Conservation (phyloP, 2,329 filamentous ascomycete species). For the Xylaria sp. region DNA sequence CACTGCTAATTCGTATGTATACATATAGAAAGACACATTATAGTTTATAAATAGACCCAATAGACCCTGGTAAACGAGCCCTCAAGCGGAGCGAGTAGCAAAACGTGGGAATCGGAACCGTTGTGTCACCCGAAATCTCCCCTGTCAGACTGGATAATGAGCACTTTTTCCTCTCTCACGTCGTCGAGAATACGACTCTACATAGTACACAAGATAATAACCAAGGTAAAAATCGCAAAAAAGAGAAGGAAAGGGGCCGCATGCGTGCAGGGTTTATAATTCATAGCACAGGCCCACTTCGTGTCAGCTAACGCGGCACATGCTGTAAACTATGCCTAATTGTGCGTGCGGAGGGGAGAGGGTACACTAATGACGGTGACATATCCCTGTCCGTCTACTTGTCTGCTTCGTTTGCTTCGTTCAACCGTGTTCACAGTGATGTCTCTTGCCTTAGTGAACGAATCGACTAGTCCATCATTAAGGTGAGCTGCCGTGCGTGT, state of each 20-base stretch:
- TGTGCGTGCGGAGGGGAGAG: constrained; percentile 5
- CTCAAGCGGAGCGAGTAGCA: constrained; percentile 24
- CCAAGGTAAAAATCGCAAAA: neutral
- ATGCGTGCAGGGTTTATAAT: constrained; percentile 14
- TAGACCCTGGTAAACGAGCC: constrained; percentile 19
- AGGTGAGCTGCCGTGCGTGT: neutral
- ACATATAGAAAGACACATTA: constrained; percentile 8
- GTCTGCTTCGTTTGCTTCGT: neutral
- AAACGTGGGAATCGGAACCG: constrained; percentile 36
- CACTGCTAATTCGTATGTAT: neutral
- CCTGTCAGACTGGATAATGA: constrained; percentile 25
- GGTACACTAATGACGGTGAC: constrained; percentile 7
- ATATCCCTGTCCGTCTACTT: neutral
- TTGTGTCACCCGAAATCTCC: constrained; percentile 28
- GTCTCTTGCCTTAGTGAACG: neutral
- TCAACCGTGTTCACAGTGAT: neutral
- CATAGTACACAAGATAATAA: neutral
- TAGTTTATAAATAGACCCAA: constrained; percentile 14
- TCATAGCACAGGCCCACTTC: constrained; percentile 14
- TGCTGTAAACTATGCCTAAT: constrained; percentile 1
- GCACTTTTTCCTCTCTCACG: neutral
- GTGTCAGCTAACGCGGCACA: constrained; percentile 3
- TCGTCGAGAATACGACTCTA: constrained; percentile 7
- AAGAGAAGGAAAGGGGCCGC: neutral
- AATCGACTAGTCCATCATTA: neutral